phyloP scores from a whole-genome alignment of 2,329 filamentous ascomycete genomes.

The Fusarium brevicatenulatum region DNA sequence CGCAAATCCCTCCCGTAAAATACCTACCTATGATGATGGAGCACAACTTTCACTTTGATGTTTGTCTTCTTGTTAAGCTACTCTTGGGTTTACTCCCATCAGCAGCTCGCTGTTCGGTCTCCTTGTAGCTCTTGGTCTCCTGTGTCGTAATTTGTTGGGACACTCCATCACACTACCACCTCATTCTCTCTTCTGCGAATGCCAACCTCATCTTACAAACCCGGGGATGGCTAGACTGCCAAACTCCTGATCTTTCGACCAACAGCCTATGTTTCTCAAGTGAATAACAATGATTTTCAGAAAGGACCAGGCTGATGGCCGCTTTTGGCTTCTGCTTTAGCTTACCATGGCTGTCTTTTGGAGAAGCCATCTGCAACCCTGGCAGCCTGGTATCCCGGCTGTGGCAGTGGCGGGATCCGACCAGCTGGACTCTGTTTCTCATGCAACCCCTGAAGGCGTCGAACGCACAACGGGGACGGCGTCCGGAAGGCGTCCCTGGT shows the following conservation, averaged over 20 bases:
- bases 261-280: constrained; percentile 1
- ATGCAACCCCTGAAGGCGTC: constrained; percentile 36
- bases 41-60: constrained; percentile 5
- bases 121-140: constrained; percentile 19
- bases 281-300: constrained; percentile 9
- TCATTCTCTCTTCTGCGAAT: constrained; percentile 4
- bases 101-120: constrained; percentile 2
- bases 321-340: constrained; percentile 27
- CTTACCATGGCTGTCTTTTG: constrained; percentile 25
- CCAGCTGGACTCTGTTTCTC: constrained; percentile 42
- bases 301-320: constrained; percentile 25
- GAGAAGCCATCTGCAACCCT: constrained; percentile 33
- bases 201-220: constrained; percentile 9
- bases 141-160: constrained; percentile 3
- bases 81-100: neutral
- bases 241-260: constrained; percentile 7
- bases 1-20: constrained; percentile 38
- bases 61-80: neutral
- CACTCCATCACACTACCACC: constrained; percentile 16
- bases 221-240: constrained; percentile 33
- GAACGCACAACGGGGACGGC: constrained; percentile 40
- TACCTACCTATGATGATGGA: constrained; percentile 3
- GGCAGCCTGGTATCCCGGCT: constrained; percentile 28
- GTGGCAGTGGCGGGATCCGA: constrained; percentile 41
- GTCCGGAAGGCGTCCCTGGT: constrained; percentile 38